Conservation (phyloP, 495 filamentous ascomycete genomes). For the Daldinia childiae region DNA sequence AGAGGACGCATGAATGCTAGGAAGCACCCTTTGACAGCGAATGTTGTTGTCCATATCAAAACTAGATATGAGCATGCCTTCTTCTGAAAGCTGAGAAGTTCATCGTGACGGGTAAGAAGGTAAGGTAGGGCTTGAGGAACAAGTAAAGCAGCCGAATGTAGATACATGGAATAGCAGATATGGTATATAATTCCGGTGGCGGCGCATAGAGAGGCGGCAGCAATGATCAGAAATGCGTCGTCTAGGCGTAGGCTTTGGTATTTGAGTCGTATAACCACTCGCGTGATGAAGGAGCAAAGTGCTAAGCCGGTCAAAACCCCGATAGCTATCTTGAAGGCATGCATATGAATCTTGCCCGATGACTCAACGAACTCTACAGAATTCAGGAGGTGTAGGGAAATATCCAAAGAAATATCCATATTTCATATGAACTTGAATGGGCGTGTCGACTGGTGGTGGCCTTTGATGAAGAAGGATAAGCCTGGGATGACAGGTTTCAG, state of each 20-base stretch:
- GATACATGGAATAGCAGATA: slow-evolving; percentile 27
- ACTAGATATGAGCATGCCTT: slow-evolving; percentile 15
- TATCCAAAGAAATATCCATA: slow-evolving; percentile 2
- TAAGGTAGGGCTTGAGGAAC: slow-evolving; percentile 17
- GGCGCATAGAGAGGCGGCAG: slow-evolving; percentile 14
- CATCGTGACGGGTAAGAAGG: slow-evolving; percentile 2
- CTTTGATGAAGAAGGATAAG: not conserved
- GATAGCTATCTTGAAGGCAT: slow-evolving; percentile 10
- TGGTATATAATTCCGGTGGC: slow-evolving; percentile 25
- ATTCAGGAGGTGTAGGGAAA: not conserved
- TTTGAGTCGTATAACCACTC: slow-evolving; percentile 31
- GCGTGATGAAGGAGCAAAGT: slow-evolving; percentile 15
- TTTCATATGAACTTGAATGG: not conserved
- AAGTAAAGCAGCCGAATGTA: slow-evolving; percentile 22
- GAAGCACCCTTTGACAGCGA: slow-evolving; percentile 33
- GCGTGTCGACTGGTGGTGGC: not conserved
- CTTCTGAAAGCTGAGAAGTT: slow-evolving; percentile 24
- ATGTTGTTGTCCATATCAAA: slow-evolving; percentile 33
- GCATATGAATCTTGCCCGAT: slow-evolving; percentile 11
- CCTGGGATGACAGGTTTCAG: not conserved
- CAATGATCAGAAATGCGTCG: slow-evolving; percentile 33
- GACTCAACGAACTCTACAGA: slow-evolving; percentile 5
- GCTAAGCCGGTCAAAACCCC: slow-evolving; percentile 27
- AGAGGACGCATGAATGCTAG: slow-evolving; percentile 34
- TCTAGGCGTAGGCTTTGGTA: slow-evolving; percentile 28